These are phyloP conservation scores for Paulownia fortunei DNA, from an alignment of 257 asterid species.

Conservation along the genomic window DNA sequence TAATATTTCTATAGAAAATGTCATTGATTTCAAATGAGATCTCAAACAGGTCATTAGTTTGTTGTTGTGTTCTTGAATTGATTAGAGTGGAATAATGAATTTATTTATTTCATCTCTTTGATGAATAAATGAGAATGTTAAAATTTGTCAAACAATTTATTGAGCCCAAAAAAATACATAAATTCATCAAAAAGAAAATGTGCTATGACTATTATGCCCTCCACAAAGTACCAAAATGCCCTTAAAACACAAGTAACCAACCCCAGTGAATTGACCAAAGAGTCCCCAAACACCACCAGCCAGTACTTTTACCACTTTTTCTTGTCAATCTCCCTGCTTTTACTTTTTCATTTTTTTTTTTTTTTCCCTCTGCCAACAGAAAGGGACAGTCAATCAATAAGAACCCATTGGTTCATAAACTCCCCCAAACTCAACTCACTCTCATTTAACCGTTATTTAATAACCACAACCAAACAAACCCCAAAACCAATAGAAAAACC, in stretches of 20 bases:
- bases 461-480: slow-evolving; percentile 29
- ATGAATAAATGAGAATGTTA: no score
- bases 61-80: no score
- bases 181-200: neutral
- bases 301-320: slow-evolving; percentile 4
- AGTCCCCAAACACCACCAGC: slow-evolving; percentile 9
- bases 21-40: no score
- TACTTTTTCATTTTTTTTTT: neutral
- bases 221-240: neutral
- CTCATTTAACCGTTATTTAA: slow-evolving; percentile 30
- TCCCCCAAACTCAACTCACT: neutral
- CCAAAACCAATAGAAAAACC: neutral
- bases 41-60: no score
- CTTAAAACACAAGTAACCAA: neutral
- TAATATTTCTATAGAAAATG: no score
- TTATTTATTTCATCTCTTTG: no score
- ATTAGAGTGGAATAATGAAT: no score
- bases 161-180: neutral
- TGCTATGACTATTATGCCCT: neutral
- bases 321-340: neutral
- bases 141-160: no score
- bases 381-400: slow-evolving; percentile 13
- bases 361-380: slow-evolving; percentile 20
- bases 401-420: slow-evolving; percentile 24
- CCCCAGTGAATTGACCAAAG: slow-evolving; percentile 5